These are phyloP conservation scores for Diaporthe citriasiana DNA, from an alignment of 2,329 filamentous ascomycete species.

Conservation along the genomic window DNA sequence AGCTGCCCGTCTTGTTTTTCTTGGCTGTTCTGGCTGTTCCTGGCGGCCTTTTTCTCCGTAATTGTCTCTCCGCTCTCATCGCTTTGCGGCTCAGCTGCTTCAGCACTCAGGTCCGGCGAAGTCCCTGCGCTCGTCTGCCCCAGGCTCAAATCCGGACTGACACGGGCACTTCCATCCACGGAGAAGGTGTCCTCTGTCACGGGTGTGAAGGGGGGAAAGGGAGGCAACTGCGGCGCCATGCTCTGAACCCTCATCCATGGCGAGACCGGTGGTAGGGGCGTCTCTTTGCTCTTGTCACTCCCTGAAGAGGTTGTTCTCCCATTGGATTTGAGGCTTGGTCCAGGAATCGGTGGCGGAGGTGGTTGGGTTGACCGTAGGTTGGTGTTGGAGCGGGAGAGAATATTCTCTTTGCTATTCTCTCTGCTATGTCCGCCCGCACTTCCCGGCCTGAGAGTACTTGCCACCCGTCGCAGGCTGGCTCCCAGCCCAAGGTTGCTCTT, in stretches of 20 bases:
- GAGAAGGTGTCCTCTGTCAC: slow-evolving; percentile 42
- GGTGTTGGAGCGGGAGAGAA: background rate
- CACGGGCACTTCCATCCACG: slow-evolving; percentile 22
- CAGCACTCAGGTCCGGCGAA: slow-evolving; percentile 33
- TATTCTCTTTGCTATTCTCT: slow-evolving; percentile 36
- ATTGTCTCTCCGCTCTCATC: slow-evolving; percentile 19
- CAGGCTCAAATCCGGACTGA: slow-evolving; percentile 37
- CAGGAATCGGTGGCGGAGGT: slow-evolving; percentile 12
- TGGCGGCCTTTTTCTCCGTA: background rate
- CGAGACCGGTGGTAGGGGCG: slow-evolving; percentile 37
- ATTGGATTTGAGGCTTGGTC: background rate
- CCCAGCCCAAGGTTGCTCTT: slow-evolving; percentile 41
- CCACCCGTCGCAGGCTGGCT: slow-evolving; percentile 39
- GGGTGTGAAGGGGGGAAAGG: slow-evolving; percentile 41
- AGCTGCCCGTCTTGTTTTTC: slow-evolving; percentile 34
- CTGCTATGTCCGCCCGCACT: slow-evolving; percentile 15
- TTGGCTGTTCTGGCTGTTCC: slow-evolving; percentile 16
- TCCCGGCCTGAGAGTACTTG: slow-evolving; percentile 41
- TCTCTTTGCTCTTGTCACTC: slow-evolving; percentile 26
- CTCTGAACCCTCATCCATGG: slow-evolving; percentile 41
- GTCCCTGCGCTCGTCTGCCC: slow-evolving; percentile 28
- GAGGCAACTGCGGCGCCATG: slow-evolving; percentile 42
- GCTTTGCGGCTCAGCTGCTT: slow-evolving; percentile 11
- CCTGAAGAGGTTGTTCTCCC: slow-evolving; percentile 29
- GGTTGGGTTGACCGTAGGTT: background rate